Base-by-base conservation (phyloP, 1,284 basidiomycete genomes). In the Rugosomyces carneus region DNA sequence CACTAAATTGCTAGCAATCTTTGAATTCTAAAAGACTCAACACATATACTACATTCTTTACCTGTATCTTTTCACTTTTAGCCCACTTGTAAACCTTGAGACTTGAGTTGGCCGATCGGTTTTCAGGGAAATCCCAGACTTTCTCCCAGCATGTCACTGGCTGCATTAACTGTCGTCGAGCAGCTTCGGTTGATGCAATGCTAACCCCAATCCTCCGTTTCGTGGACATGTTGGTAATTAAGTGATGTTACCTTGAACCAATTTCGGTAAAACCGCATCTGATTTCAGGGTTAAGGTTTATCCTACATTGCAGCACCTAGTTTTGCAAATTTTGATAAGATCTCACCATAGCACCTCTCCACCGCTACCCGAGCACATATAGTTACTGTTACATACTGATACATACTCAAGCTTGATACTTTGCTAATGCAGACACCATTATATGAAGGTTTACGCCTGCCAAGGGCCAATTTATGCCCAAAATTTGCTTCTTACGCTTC, bases 111-210 rank as follows among this genome's bases (percentile, higher is more conserved):
- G 75, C 60, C 19, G 74, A 56, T 21, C 72, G 66, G 45, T 68
- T 70, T 48, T 80, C 79, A 31, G 80, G 75, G 16, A 70, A 59
- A 4, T 74, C 67, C 81, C 82, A 84, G 20, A 71, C 67, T 64
- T 81, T 84, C 63, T 88, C 85, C 85, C 84, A 89, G 51, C 79
- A 84, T 32, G 73, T 75, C 23, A 88, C 86, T 5, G 85, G 86
- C 57, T 84, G 81, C 84, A 89, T 89, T 16, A 89, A 70, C 63
- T 87, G 83, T 49, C 85, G 72, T 23, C 86, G 75, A 31, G 84
- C 84, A 42, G 84, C 83, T 63, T 89, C 86, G 2, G 84, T 84
- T 31, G 81, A 82, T 27, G 83, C 81, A 26, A 73, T 71, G 57
- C 80, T 85, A 52, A 89, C 79, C 2, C 85, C 85, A 41, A 88